Conservation (phyloP, 495 filamentous ascomycete species). For the Neurospora africana region DNA sequence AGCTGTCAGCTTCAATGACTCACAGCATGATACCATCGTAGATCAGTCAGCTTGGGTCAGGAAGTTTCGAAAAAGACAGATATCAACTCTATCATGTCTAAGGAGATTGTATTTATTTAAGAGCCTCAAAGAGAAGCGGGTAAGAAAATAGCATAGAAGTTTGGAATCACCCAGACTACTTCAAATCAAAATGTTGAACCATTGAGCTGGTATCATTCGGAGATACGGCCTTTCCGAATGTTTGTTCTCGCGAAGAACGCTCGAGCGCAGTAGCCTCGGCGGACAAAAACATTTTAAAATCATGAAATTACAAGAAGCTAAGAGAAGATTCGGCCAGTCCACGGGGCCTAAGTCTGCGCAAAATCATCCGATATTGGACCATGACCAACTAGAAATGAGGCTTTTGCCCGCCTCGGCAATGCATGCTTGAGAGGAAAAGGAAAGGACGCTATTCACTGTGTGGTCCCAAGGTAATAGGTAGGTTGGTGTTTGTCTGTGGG, state of each 20-base stretch:
- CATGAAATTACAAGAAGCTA: neutral
- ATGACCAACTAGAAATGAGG: neutral
- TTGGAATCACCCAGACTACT: neutral
- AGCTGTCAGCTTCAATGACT: neutral
- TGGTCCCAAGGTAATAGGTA: neutral
- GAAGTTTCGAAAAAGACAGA: neutral
- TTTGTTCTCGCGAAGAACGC: neutral
- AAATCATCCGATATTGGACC: neutral
- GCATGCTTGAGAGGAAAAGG: neutral
- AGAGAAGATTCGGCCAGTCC: neutral
- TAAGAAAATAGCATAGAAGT: neutral
- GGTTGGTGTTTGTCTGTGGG: neutral
- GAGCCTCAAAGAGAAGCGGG: neutral
- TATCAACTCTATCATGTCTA: neutral
- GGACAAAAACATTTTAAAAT: neutral
- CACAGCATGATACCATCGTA: neutral
- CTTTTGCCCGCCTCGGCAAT: neutral
- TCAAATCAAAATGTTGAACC: neutral
- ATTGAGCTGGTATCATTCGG: neutral
- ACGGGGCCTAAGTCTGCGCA: neutral
- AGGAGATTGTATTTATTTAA: neutral
- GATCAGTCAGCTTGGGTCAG: neutral
- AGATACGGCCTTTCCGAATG: neutral
- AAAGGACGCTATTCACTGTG: neutral
- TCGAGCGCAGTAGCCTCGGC: neutral